A percentile compares a stretch with the other conserved stretches of the same genome.
phyloP scores from a whole-genome alignment of 2,329 filamentous ascomycete species.

The Neonectria sp. region DNA sequence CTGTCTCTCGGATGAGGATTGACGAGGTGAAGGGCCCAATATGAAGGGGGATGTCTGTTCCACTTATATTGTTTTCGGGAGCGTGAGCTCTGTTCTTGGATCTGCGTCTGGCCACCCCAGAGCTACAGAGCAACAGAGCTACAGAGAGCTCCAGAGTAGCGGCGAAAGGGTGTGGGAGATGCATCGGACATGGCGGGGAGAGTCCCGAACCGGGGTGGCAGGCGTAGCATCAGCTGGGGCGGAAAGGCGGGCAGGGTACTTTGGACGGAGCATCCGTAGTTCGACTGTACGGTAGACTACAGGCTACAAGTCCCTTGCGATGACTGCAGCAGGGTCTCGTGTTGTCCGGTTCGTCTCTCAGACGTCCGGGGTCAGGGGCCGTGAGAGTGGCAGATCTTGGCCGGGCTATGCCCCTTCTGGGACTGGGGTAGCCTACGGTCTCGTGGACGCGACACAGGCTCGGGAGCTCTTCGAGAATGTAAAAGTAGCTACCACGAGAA shows the following conservation, averaged over 20 bases:
- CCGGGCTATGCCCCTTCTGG: not conserved
- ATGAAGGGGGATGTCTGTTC: slow-evolving; percentile 30
- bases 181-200: slow-evolving; percentile 36
- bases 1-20: slow-evolving; percentile 36
- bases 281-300: no score
- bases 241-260: slow-evolving; percentile 40
- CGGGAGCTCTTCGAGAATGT: not conserved
- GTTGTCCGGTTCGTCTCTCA: not conserved
- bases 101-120: slow-evolving; percentile 29
- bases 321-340: slow-evolving; percentile 13
- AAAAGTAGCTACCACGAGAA: not conserved
- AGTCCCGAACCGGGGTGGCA: slow-evolving; percentile 37
- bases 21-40: slow-evolving; percentile 25
- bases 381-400: slow-evolving; percentile 14
- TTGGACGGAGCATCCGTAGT: not conserved
- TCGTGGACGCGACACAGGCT: not conserved
- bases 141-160: slow-evolving; percentile 4
- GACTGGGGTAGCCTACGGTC: not conserved
- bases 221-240: slow-evolving; percentile 39
- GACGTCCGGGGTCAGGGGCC: not conserved
- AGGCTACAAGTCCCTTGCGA: not conserved
- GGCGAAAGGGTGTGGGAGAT: slow-evolving; percentile 22
- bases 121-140: slow-evolving; percentile 5
- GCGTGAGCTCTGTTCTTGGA: slow-evolving; percentile 19
- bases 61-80: slow-evolving; percentile 44